Conservation (phyloP, 257 asterid genomes). For the Galeopsis tetrahit region DNA sequence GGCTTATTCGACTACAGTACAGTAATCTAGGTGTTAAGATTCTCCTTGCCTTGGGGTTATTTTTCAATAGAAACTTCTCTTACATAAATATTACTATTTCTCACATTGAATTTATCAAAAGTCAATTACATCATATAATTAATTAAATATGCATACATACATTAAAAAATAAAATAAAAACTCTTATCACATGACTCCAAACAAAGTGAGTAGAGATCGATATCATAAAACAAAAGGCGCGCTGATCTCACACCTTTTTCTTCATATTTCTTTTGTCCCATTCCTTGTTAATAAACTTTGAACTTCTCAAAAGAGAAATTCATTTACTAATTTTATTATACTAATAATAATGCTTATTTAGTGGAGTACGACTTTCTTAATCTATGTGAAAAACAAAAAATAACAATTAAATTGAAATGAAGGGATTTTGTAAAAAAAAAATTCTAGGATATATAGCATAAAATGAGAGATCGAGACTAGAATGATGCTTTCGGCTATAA, state of each 20-base stretch:
- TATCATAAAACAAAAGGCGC: not conserved
- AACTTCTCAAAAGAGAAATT: not conserved
- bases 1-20: slow-evolving; percentile 28
- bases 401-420: no score
- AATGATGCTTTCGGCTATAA: no score
- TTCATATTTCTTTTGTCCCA: not conserved
- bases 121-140: not conserved
- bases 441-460: no score
- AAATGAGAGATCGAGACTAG: no score
- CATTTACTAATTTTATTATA: not conserved
- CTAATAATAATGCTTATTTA: no score
- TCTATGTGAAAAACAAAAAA: no score
- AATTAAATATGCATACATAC: not conserved
- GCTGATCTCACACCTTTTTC: not conserved
- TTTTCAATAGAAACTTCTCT: slow-evolving; percentile 14
- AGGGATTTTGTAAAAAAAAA: no score
- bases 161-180: not conserved
- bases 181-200: not conserved
- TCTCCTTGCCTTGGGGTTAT: slow-evolving; percentile 28
- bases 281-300: not conserved
- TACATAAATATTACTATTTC: slow-evolving; percentile 5
- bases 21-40: slow-evolving; percentile 38
- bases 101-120: slow-evolving; percentile 32
- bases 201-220: not conserved
- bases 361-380: no score